Conservation (phyloP, 305 asterid species). For the Fraxinus platypoda region DNA sequence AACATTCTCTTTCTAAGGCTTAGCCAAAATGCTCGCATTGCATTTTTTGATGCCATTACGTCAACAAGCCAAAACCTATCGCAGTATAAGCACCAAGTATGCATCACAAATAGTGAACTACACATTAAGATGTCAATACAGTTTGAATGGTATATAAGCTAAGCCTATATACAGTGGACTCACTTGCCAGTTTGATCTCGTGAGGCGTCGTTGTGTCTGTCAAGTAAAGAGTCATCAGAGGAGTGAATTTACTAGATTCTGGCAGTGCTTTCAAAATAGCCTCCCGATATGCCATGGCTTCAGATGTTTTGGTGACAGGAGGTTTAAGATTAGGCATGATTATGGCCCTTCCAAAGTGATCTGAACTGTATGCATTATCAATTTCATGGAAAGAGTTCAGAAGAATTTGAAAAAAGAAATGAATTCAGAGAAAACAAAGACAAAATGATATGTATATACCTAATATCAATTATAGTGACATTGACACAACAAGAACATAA, state of each 20-base stretch:
- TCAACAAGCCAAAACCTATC: not conserved
- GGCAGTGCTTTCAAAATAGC: conserved; percentile 72
- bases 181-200: conserved; percentile 84
- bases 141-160: not conserved
- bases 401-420: conserved; percentile 13
- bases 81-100: not conserved
- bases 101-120: not conserved
- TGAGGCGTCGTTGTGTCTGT: conserved; percentile 75
- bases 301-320: conserved; percentile 81
- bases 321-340: conserved; percentile 91
- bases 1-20: not conserved
- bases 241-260: conserved; percentile 55
- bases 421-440: not conserved
- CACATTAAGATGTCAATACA: not conserved
- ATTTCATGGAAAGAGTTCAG: conserved; percentile 4
- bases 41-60: not conserved
- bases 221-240: conserved; percentile 93
- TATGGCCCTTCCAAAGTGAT: conserved; percentile 84
- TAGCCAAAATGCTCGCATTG: not conserved
- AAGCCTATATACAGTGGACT: conserved; percentile 26
- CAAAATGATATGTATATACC: not conserved
- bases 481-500: not conserved
- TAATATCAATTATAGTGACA: not conserved
- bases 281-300: conserved; percentile 68
- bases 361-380: conserved; percentile 46